Base-by-base conservation (phyloP, 176 grass and related monocot genomes). In the Tillandsia fasciculata region DNA sequence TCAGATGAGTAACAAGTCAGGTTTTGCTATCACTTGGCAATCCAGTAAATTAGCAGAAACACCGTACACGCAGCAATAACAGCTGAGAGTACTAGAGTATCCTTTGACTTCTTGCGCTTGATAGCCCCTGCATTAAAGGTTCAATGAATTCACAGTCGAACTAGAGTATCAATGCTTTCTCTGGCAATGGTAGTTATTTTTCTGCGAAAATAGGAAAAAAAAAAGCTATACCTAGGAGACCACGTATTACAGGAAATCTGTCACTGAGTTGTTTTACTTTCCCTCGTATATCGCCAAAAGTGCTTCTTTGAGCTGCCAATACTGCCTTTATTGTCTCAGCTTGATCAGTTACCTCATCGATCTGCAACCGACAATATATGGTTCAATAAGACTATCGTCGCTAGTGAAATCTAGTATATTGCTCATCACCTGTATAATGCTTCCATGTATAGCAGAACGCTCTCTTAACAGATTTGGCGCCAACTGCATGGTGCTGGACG, bases 21-120 rank as follows among this genome's bases (percentile, higher is more conserved):
- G 33, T 42, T 42, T 42, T 6, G 12, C 10, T 17, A 79, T 79
- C 61, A 84, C 50, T 84, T 84, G 47, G 70, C 26, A 52, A 79
- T 52, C 76, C 70, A 84, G 56, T 84, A 84, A 70, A 72, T 72
- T 73, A 84, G 9, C 49, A 84, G 70, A 20, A 84, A 79, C 50
- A 84, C 71, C 61, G 82, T 84, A 71, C 76, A 84, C 50, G 68
- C 26, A 15, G 76, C 82, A 18, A 74, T 70, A 49, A 79, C 76
- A n/a, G 71, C 71, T 50, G 76, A 75, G 66, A 79, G 66, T 67
- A 84, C 67, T 18, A 84, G 73, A 0, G 70, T 75, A 63, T 84
- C 81, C 65, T 69, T 84, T 18, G 76, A 83, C 71, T 84, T 84
- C 81, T 79, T 84, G 42, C 76, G 42, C 75, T 79, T 84, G 52